Base-by-base conservation (phyloP, 2,329 filamentous ascomycete genomes). In the Oidium heveae region DNA sequence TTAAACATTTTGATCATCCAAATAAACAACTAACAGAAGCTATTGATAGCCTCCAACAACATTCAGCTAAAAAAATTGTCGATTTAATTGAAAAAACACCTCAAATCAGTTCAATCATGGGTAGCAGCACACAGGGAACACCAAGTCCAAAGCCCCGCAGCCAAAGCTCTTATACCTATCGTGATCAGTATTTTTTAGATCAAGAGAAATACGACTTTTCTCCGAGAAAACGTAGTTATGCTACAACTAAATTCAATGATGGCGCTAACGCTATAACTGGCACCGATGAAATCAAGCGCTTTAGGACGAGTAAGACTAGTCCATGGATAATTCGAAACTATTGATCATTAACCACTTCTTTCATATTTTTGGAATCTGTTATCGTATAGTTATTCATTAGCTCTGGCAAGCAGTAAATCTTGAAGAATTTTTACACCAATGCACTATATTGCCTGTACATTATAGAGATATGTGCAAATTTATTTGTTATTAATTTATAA, bases 111-210 rank as follows among this genome's bases (percentile, higher is more conserved):
- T 43, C 37, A 9, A 28, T 22, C 9, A 18, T 55, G 16, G 36
- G 49, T 32, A 58, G 57, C 49, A 59, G 57, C 22, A 59, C 58
- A n/a, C 54, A 58, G 52, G 58, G 57, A 50, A 59, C 57, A 22
- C 57, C 57, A 20, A 59, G 56, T 51, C 55, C 54, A 10, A 15
- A 24, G 4, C 6, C 36, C 10, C 8, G 15, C 12, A 33, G 9
- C 7, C 32, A 4, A 32, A 53, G 36, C 22, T 28, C 37, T 33
- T n/a, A 12, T 18, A 52, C 50, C 10, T 44, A 53, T 22, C 20
- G 24, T 33, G 52, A 33, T 6, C 22, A n/a, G 18, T 22, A 28
- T 43, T 6, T 33, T 33, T 28, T 33, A 44, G 37, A 53, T 18
- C 37, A 32, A 10, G 10, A 28, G 7, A 53, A 24, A 20, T 28